Conservation (phyloP, 495 filamentous ascomycete genomes). For the Amphirosellinia nigrospora region DNA sequence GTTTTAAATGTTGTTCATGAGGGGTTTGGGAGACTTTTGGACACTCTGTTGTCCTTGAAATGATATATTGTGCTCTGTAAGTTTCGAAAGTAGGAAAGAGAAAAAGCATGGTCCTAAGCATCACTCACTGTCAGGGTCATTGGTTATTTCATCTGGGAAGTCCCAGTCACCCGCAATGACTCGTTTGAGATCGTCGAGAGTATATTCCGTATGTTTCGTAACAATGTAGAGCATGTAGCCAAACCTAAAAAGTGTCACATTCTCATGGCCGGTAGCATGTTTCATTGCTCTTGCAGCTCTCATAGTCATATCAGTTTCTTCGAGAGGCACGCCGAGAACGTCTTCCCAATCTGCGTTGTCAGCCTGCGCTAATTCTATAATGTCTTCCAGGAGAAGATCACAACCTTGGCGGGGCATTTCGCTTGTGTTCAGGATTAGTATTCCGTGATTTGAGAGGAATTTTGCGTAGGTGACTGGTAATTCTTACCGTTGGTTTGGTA, state of each 20-base stretch:
- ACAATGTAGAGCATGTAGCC: conserved; percentile 18
- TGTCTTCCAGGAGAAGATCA: background rate
- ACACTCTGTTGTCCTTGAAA: background rate
- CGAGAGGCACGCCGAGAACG: background rate
- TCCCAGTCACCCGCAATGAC: background rate
- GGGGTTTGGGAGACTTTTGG: background rate
- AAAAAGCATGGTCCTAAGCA: background rate
- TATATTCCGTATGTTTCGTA: background rate
- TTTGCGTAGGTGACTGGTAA: background rate
- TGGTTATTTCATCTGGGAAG: background rate
- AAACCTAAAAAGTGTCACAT: background rate
- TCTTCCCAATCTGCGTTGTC: background rate
- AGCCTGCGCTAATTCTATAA: background rate
- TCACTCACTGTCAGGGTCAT: background rate
- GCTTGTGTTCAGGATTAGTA: background rate
- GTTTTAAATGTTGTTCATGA: too few species aligned
- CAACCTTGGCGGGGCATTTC: background rate
- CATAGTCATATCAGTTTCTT: background rate
- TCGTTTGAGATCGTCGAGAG: background rate
- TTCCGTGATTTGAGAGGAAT: background rate
- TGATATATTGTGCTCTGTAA: background rate
- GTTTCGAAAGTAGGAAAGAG: background rate
- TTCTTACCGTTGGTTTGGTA: background rate
- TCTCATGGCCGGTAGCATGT: conserved; percentile 8
- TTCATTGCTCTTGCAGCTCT: background rate